These are phyloP conservation scores for Fonsecaea erecta DNA, from an alignment of 2,329 filamentous ascomycete genomes.

Conservation along the genomic window DNA sequence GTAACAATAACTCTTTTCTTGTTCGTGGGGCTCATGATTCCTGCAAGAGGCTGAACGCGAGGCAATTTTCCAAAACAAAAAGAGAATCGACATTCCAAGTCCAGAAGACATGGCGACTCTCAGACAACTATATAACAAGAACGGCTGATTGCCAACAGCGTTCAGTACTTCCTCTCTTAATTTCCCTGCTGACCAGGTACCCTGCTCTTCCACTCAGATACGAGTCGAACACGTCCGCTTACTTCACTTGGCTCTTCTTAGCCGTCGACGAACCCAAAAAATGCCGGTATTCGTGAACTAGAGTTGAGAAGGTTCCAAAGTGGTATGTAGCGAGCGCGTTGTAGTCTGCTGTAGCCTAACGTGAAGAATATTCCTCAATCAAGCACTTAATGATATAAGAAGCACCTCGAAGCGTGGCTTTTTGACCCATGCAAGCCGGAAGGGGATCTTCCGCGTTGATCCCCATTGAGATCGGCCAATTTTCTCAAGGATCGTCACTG, in stretches of 20 bases:
- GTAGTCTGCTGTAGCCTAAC: not conserved
- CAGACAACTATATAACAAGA: not conserved
- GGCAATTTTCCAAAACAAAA: not conserved
- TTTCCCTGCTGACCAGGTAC: not conserved
- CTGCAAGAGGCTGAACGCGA: not conserved
- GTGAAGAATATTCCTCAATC: not conserved
- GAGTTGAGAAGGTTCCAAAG: not conserved
- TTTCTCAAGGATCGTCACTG: not conserved
- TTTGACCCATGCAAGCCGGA: not conserved
- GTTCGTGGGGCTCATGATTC: constrained; percentile 12
- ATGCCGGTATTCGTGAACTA: not conserved
- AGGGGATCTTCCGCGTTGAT: not conserved
- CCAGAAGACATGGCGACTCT: not conserved
- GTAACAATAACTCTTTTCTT: constrained; percentile 3
- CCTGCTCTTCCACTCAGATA: not conserved
- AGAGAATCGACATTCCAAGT: not conserved
- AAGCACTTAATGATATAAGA: not conserved
- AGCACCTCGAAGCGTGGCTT: not conserved
- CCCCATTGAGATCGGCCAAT: not conserved
- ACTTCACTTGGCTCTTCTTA: not conserved
- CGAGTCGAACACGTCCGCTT: not conserved
- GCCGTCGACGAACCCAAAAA: not conserved
- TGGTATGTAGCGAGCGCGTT: not conserved
- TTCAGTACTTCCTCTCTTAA: not conserved
- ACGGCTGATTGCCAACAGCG: not conserved